A percentile compares a stretch with the other conserved stretches of the same genome.
Evolutionary conservation across 805 yeast species (phyloP).

Genomic region (Kazachstania martiniae): DNA sequence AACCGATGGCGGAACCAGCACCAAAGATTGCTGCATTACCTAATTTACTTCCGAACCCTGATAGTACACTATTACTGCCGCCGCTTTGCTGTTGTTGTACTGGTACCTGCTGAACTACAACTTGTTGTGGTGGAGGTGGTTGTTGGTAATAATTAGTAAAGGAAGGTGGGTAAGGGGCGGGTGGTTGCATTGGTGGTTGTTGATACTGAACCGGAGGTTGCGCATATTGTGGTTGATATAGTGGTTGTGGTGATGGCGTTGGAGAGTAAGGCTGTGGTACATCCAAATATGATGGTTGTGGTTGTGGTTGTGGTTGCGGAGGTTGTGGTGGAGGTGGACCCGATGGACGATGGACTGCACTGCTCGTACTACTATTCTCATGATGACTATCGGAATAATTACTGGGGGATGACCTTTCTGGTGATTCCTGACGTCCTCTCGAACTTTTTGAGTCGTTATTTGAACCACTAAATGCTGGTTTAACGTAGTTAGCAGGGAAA

Average conservation of each 20-base stretch:
- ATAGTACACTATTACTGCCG: constrained; percentile 29
- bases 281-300: constrained; percentile 2
- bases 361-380: too few species aligned
- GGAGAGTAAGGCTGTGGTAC: constrained; percentile 1
- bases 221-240: constrained; percentile 4
- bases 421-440: too few species aligned
- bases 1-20: constrained; percentile 92
- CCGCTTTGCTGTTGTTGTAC: constrained; percentile 27
- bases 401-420: too few species aligned
- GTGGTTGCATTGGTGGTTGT: too few species aligned
- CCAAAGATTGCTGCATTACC: constrained; percentile 94
- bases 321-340: constrained; percentile 15
- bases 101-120: constrained; percentile 13
- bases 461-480: constrained; percentile 22
- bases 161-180: constrained; percentile 4
- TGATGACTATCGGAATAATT: too few species aligned
- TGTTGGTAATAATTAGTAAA: constrained; percentile 12
- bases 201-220: too few species aligned
- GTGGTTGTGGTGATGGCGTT: constrained; percentile 3
- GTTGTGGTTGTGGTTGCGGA: constrained; percentile 3
- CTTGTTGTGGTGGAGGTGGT: constrained; percentile 28
- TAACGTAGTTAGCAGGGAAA: constrained; percentile 85
- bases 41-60: constrained; percentile 65
- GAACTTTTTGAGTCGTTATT: too few species aligned
- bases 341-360: constrained; percentile 1